These are phyloP conservation scores for Glaciozyma antarctica DNA, from an alignment of 768 basidiomycete species.

Conservation along the genomic window DNA sequence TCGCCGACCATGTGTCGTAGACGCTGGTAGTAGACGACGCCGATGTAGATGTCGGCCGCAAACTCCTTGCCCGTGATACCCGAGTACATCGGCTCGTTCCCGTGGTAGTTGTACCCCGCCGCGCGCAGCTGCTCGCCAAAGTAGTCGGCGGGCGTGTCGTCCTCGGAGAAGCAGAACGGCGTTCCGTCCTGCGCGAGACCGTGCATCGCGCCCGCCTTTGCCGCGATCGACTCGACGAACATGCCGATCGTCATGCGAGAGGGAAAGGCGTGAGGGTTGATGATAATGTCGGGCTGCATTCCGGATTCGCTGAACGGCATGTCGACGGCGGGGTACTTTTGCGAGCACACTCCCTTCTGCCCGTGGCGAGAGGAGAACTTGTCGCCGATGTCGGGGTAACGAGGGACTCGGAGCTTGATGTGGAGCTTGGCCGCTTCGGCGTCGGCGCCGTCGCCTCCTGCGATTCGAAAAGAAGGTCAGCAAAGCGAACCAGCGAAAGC, in stretches of 20 bases:
- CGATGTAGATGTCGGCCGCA: slow-evolving; percentile 95
- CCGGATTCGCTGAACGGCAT: slow-evolving; percentile 99
- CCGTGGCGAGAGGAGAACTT: slow-evolving; percentile 99
- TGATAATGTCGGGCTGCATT: slow-evolving; percentile 97
- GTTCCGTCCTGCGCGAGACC: slow-evolving; percentile 97
- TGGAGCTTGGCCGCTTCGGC: slow-evolving; percentile 84
- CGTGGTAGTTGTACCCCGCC: slow-evolving; percentile 96
- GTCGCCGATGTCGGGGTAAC: slow-evolving; percentile 94
- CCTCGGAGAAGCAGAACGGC: slow-evolving; percentile 80
- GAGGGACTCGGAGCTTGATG: slow-evolving; percentile 81
- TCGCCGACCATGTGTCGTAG: slow-evolving; percentile 98
- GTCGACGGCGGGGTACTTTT: slow-evolving; percentile 95
- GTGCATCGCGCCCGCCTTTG: slow-evolving; percentile 98
- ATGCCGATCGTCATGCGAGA: slow-evolving; percentile 99
- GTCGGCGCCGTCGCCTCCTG: slow-evolving; percentile 79
- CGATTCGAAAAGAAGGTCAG: background rate
- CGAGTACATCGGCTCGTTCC: slow-evolving; percentile 99
- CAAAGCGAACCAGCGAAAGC: background rate
- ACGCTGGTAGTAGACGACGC: slow-evolving; percentile 96
- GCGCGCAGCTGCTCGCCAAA: slow-evolving; percentile 89
- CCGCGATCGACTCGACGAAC: slow-evolving; percentile 98
- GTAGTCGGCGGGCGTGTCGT: slow-evolving; percentile 94
- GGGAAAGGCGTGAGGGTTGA: slow-evolving; percentile 99
- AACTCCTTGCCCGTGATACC: slow-evolving; percentile 99
- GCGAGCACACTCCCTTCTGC: slow-evolving; percentile 98